Base-by-base conservation (phyloP, 2,329 filamentous ascomycete species). In the Calonectria naviculata region DNA sequence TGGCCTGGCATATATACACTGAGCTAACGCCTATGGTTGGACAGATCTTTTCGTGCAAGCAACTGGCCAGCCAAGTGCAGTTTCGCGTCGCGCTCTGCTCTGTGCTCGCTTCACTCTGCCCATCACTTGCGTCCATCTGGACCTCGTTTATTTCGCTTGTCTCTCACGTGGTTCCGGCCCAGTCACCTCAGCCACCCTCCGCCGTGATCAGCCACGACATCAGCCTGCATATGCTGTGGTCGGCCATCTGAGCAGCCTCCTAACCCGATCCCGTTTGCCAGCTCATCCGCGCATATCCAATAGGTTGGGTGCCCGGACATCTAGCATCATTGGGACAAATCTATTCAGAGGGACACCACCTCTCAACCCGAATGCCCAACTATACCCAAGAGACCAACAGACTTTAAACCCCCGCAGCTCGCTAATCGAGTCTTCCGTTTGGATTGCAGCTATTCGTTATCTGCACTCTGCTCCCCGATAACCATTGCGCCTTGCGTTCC, bases 231-330 rank as follows among this genome's bases (percentile, higher is more conserved):
- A 88, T 89, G 87, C 86, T 85, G 86, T 86, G 84, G 85, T 85
- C 85, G 83, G 85, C 85, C 85, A 85, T 85, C 85, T 86, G 84
- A 86, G 84, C 84, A 84, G 61, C 84, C 84, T 85, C 84, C 83
- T 85, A 70, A 71, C 69, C 84, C 83, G 74, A 83, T 87, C 83
- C 84, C 85, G 83, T 81, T 82, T 91, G 89, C 89, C 89, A 91
- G 86, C 89, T 87, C 89, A 91, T 89, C 85, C 83, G 85, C 88
- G 84, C 87, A 88, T 87, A 86, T 85, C 86, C 85, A 88, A 87
- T 89, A 87, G 85, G 88, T 88, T 87, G 85, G 84, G 83, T 81
- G 80, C 74, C 82, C 85, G 82, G 81, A 82, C 84, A 85, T 83
- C 83, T 82, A 83, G 82, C 83, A 83, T 84, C 81, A 81, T 81